phyloP scores from a whole-genome alignment of 1,139 yeast genomes.

The Sugiyamaella sp. region DNA sequence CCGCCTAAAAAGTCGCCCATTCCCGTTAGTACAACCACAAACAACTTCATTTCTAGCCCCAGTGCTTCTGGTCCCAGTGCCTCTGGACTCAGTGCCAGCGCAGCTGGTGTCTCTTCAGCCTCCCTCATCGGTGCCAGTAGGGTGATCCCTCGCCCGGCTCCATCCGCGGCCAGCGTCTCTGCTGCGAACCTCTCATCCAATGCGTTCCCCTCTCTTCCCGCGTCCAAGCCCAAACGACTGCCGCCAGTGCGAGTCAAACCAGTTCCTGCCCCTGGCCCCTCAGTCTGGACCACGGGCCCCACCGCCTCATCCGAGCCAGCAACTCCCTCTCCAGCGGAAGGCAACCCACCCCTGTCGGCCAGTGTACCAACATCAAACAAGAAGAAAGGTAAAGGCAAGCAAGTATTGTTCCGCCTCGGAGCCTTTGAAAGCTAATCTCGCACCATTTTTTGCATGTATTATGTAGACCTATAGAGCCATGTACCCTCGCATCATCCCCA shows the following conservation, averaged over 20 bases:
- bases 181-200: constrained; percentile 17
- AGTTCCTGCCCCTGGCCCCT: constrained; percentile 17
- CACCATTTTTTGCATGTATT: constrained; percentile 7
- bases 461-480: constrained; percentile 5
- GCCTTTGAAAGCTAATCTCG: constrained; percentile 14
- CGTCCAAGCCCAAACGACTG: constrained; percentile 16
- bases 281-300: constrained; percentile 23
- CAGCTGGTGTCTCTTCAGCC: constrained; percentile 8
- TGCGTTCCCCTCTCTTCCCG: constrained; percentile 35
- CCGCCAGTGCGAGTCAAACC: constrained; percentile 21
- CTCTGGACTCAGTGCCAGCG: constrained; percentile 7
- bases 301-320: constrained; percentile 16
- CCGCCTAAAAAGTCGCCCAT: not conserved
- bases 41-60: not conserved
- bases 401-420: constrained; percentile 32
- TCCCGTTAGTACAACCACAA: not conserved
- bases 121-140: constrained; percentile 22
- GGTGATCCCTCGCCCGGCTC: constrained; percentile 15
- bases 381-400: constrained; percentile 35
- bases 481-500: no score
- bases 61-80: not conserved
- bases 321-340: constrained; percentile 15
- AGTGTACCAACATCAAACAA: constrained; percentile 17
- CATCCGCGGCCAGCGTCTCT: constrained; percentile 10
- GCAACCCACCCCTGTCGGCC: constrained; percentile 16